phyloP scores from a whole-genome alignment of 805 yeast genomes.

The Cyberlindnera maclurae region DNA sequence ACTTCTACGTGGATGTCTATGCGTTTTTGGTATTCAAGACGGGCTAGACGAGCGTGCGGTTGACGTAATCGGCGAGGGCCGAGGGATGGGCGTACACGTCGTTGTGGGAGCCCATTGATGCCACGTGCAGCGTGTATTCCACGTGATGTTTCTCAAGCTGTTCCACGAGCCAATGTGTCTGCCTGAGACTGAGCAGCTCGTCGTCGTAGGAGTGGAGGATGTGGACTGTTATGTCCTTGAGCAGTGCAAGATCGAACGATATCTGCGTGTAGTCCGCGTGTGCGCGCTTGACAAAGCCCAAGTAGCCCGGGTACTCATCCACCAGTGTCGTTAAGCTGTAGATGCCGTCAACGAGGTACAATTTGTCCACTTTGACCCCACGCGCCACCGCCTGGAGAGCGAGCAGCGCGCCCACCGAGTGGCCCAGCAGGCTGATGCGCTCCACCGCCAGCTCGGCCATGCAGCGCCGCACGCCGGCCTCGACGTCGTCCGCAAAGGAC shows the following conservation, averaged over 20 bases:
- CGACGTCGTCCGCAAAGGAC: slow-evolving; percentile 48
- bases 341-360: slow-evolving; percentile 61
- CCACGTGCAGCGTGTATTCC: slow-evolving; percentile 22
- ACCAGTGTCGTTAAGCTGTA: slow-evolving; percentile 45
- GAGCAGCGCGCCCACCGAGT: slow-evolving; percentile 72
- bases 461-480: slow-evolving; percentile 25
- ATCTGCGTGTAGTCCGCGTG: slow-evolving; percentile 30
- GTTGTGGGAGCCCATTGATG: slow-evolving; percentile 55
- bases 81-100: slow-evolving; percentile 42
- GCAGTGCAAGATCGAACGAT: background rate
- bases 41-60: slow-evolving; percentile 29
- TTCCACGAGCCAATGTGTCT: slow-evolving; percentile 34
- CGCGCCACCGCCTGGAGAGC: slow-evolving; percentile 10
- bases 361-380: slow-evolving; percentile 14
- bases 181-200: slow-evolving; percentile 52
- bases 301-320: slow-evolving; percentile 55
- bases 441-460: slow-evolving; percentile 7
- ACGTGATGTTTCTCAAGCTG: slow-evolving; percentile 25
- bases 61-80: slow-evolving; percentile 30
- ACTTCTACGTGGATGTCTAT: slow-evolving; percentile 60
- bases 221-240: slow-evolving; percentile 19
- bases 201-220: slow-evolving; percentile 60
- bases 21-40: slow-evolving; percentile 70
- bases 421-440: slow-evolving; percentile 46
- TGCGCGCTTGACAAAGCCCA: slow-evolving; percentile 51